These are phyloP conservation scores for Pleurotus platypus DNA, from an alignment of 768 basidiomycete species.

Conservation along the genomic window DNA sequence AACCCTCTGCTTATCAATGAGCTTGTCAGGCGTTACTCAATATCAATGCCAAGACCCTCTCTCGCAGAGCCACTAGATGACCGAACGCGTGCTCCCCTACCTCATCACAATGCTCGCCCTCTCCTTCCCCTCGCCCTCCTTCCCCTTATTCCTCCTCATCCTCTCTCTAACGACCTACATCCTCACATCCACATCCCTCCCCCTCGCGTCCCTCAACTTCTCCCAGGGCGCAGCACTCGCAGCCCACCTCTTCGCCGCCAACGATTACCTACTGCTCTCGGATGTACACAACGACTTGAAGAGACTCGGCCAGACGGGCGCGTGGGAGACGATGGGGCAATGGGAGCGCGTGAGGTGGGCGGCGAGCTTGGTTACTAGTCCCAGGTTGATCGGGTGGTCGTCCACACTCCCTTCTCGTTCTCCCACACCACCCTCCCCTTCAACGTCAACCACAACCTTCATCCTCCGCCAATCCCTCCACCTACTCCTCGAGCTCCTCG, in stretches of 20 bases:
- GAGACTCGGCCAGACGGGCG: neutral
- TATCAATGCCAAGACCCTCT: no score
- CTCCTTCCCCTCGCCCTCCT: no score
- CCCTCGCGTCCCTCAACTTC: neutral
- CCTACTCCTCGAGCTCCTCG: neutral
- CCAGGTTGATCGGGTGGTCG: constrained; percentile 5
- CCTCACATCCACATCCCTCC: neutral
- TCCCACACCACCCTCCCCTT: neutral
- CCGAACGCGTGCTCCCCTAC: no score
- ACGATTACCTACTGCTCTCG: neutral
- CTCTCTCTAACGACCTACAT: neutral
- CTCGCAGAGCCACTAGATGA: no score
- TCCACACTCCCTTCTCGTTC: neutral
- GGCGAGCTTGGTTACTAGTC: neutral
- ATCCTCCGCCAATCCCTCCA: neutral
- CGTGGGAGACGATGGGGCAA: neutral
- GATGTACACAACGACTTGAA: neutral
- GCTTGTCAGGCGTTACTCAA: no score
- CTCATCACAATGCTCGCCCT: no score
- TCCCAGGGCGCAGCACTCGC: neutral
- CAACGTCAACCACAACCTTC: neutral
- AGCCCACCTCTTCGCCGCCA: neutral
- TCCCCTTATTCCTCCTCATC: no score
- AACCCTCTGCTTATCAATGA: no score
- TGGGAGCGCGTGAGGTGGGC: neutral